These are phyloP conservation scores for Hylodesmum podocarpum DNA, from an alignment of 306 rosid species.

Conservation along the genomic window DNA sequence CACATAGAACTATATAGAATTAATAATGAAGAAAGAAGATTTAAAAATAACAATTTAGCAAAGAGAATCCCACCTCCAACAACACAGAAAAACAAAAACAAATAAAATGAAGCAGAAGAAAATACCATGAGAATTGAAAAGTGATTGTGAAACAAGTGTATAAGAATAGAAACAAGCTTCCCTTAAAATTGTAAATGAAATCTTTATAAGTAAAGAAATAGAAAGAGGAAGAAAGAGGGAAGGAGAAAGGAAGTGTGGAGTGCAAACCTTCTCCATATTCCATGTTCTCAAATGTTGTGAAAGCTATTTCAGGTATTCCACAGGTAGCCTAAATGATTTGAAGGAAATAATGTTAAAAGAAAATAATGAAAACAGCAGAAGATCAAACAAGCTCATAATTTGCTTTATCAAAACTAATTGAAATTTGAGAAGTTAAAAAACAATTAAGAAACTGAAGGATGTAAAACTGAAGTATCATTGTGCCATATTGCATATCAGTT, in stretches of 20 bases:
- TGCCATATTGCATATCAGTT: constrained; percentile 14
- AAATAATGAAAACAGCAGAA: constrained; percentile 23
- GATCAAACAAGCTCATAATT: constrained; percentile 21
- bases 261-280: constrained; percentile 87
- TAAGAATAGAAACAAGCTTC: constrained; percentile 24
- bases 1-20: constrained; percentile 10
- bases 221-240: constrained; percentile 6
- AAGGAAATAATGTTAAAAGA: constrained; percentile 27
- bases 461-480: constrained; percentile 11
- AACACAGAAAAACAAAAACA: neutral
- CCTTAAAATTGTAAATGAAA: constrained; percentile 22
- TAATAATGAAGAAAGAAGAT: constrained; percentile 24
- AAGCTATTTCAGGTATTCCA: constrained; percentile 95
- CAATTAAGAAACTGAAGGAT: neutral
- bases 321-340: constrained; percentile 75
- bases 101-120: neutral
- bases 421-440: neutral
- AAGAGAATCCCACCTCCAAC: neutral
- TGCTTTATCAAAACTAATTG: constrained; percentile 9
- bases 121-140: constrained; percentile 12
- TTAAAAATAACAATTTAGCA: neutral
- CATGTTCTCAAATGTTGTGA: constrained; percentile 96
- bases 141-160: constrained; percentile 8
- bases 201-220: neutral
- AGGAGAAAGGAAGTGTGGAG: constrained; percentile 26